Conservation (phyloP, 192 early-diverging fungal genomes). For the Phlyctochytrium arcticum region DNA sequence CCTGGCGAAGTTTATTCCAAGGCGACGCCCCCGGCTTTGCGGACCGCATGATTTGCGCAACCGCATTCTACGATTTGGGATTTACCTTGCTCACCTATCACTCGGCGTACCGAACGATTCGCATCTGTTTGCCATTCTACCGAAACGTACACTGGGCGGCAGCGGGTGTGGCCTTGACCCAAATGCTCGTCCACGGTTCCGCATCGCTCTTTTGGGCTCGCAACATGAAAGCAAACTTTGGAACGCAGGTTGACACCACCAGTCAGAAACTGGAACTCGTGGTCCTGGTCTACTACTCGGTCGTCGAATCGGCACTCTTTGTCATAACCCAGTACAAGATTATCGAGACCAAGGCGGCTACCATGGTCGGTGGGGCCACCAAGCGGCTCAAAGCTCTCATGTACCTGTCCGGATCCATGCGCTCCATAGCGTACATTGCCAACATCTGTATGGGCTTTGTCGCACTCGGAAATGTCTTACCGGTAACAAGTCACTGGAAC, state of each 20-base stretch:
- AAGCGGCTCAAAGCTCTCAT: neutral
- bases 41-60: neutral
- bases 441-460: neutral
- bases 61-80: neutral
- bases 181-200: neutral
- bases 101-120: neutral
- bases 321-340: constrained; percentile 5
- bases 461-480: constrained; percentile 7
- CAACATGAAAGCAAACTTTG: constrained; percentile 9
- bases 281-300: neutral
- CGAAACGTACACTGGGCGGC: neutral
- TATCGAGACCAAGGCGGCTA: neutral
- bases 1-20: neutral
- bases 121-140: neutral
- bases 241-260: neutral
- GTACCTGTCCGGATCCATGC: neutral
- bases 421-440: neutral
- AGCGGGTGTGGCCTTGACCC: neutral
- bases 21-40: neutral
- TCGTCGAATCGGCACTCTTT: constrained; percentile 7
- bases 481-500: neutral
- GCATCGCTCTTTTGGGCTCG: neutral
- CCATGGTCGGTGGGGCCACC: neutral
- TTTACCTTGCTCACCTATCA: constrained; percentile 2
- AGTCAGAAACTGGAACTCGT: neutral